Conservation (phyloP, 1,139 yeast genomes). For the Debaryomyces udenii region DNA sequence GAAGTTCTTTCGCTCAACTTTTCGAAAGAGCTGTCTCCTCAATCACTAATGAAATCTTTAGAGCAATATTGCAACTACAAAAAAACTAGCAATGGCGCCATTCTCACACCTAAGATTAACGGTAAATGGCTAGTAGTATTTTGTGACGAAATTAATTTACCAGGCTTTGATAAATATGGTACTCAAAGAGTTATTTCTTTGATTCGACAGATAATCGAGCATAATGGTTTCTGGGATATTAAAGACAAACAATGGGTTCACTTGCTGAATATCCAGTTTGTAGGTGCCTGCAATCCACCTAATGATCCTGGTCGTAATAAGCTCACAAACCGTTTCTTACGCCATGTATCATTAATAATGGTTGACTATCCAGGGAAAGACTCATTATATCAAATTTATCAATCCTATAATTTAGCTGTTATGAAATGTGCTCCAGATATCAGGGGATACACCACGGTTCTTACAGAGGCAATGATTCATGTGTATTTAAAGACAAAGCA, state of each 20-base stretch:
- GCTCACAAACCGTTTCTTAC: constrained; percentile 64
- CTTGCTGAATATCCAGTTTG: constrained; percentile 71
- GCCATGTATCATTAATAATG: constrained; percentile 69
- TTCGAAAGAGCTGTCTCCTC: constrained; percentile 78
- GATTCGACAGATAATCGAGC: constrained; percentile 74
- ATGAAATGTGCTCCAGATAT: constrained; percentile 66
- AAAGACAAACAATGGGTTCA: constrained; percentile 66
- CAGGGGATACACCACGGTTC: constrained; percentile 51
- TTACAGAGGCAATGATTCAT: constrained; percentile 70
- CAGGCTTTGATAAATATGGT: constrained; percentile 72
- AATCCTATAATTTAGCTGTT: constrained; percentile 57
- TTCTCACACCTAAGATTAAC: constrained; percentile 59
- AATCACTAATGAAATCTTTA: constrained; percentile 60
- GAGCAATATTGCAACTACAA: constrained; percentile 74
- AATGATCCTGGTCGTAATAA: constrained; percentile 73
- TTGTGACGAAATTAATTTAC: constrained; percentile 91
- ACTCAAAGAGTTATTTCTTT: constrained; percentile 77
- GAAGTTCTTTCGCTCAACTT: constrained; percentile 76
- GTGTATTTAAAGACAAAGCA: constrained; percentile 54
- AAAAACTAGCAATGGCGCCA: constrained; percentile 52
- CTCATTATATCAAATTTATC: constrained; percentile 71
- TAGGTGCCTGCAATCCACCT: constrained; percentile 95
- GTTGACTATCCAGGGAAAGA: constrained; percentile 78
- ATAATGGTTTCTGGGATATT: constrained; percentile 76
- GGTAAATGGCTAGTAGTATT: constrained; percentile 83